Evolutionary conservation across 495 filamentous ascomycete genomes (phyloP).

Genomic region (Friedmanniomyces simplex): DNA sequence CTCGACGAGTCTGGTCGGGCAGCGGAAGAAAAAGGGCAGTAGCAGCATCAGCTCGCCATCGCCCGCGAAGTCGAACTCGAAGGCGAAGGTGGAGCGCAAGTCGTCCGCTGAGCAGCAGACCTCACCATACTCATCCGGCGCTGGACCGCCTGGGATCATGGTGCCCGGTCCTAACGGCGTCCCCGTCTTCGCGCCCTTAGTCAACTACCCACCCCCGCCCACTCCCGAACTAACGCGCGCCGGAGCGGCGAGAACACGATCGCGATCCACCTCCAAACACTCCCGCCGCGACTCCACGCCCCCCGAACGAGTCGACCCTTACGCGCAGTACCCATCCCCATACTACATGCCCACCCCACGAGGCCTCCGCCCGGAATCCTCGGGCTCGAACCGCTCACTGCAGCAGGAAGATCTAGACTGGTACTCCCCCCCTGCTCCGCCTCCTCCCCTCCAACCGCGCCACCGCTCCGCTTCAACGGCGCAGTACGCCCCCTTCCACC

Average conservation of each 20-base stretch:
- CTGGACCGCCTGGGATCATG: slow-evolving; percentile 24
- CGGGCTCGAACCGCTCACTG: slow-evolving; percentile 22
- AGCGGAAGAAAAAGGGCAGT: slow-evolving; percentile 8
- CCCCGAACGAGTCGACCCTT: slow-evolving; percentile 15
- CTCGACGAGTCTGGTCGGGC: slow-evolving; percentile 10
- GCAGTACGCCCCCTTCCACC: slow-evolving; percentile 13
- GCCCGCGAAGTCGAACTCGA: slow-evolving; percentile 19
- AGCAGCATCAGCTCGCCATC: slow-evolving; percentile 12
- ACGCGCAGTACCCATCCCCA: slow-evolving; percentile 23
- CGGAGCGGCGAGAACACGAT: slow-evolving; percentile 17
- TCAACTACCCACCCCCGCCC: slow-evolving; percentile 20
- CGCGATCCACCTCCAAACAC: slow-evolving; percentile 27
- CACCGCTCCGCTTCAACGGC: slow-evolving; percentile 21
- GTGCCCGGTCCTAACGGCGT: slow-evolving; percentile 28
- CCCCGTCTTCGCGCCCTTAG: slow-evolving; percentile 24
- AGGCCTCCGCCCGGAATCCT: slow-evolving; percentile 25
- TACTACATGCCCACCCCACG: slow-evolving; percentile 13
- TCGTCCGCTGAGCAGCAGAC: slow-evolving; percentile 10
- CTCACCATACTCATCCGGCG: background rate
- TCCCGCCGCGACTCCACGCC: slow-evolving; percentile 15
- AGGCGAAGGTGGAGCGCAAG: slow-evolving; percentile 18
- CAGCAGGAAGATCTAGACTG: slow-evolving; percentile 22
- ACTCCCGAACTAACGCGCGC: slow-evolving; percentile 13
- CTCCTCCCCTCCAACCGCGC: background rate
- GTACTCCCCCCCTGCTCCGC: slow-evolving; percentile 1